A percentile compares a stretch with the other conserved stretches of the same genome.
Conservation (phyloP, 495 filamentous ascomycete species). For the Cairneyella variabilis region DNA sequence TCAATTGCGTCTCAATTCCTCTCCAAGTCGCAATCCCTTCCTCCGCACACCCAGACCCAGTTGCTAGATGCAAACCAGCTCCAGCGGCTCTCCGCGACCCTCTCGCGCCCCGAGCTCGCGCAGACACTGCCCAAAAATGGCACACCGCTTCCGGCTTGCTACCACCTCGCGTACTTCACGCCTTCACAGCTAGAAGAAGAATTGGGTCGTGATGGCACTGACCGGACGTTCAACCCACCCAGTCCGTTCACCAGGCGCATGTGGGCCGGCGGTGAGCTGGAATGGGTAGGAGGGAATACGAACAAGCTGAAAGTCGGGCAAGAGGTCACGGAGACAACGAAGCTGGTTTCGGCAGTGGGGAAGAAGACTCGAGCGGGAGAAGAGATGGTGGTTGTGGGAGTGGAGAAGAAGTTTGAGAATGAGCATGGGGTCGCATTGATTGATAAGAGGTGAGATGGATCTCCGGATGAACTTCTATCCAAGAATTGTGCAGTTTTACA, state of each 20-base stretch:
- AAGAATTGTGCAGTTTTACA: too few species aligned
- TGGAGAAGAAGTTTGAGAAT: slow-evolving; percentile 56
- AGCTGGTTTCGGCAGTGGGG: slow-evolving; percentile 43
- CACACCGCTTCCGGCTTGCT: slow-evolving; percentile 50
- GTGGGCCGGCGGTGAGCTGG: slow-evolving; percentile 63
- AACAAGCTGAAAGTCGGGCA: slow-evolving; percentile 50
- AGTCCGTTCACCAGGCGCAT: slow-evolving; percentile 60
- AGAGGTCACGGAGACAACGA: slow-evolving; percentile 52
- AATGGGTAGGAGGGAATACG: slow-evolving; percentile 36
- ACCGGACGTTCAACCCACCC: slow-evolving; percentile 54
- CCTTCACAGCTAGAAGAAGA: slow-evolving; percentile 45
- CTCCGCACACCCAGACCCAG: slow-evolving; percentile 43
- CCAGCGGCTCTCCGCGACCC: slow-evolving; percentile 49
- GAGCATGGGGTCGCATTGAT: slow-evolving; percentile 46
- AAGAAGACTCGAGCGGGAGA: slow-evolving; percentile 51
- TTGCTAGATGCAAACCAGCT: slow-evolving; percentile 55
- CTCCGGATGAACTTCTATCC: not conserved
- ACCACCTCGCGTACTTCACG: slow-evolving; percentile 61
- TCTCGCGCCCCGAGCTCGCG: slow-evolving; percentile 41
- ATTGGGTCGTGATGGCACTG: slow-evolving; percentile 58
- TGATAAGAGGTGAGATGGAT: slow-evolving; percentile 43
- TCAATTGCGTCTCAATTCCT: slow-evolving; percentile 41
- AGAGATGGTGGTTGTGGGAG: slow-evolving; percentile 62
- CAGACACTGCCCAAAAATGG: slow-evolving; percentile 27
- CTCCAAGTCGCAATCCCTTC: slow-evolving; percentile 36